Evolutionary conservation across 768 basidiomycete species (phyloP), one percentile per base, ranked within the genome.

Genomic region (Termitomyces sp.): DNA sequence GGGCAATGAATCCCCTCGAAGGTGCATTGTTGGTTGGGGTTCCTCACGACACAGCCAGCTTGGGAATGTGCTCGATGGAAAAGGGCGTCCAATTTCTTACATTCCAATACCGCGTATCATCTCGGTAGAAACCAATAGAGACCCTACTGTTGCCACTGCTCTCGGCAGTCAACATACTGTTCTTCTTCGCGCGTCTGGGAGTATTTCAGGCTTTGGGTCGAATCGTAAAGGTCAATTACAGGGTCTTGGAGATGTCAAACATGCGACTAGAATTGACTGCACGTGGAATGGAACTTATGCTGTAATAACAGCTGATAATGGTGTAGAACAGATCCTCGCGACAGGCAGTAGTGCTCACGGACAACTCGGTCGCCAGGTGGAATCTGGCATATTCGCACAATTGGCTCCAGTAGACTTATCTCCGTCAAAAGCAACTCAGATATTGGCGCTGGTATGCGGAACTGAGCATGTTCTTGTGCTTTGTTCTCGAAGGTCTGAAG

Each of bases 11-110:
- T 56, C 60, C 20, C 46, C 60, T 5, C 52, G 55, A 18, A 69
- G 65, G 51, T 61, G 71, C 46, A 27, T 79, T 13, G 76, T 87
- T 5, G 94, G 94, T 7, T 98, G 95, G 94, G 95, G 94, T 5
- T 75, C 85, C 2, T 80, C 84, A 14, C 76, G 95, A 32, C 92
- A 95, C 64, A 92, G 93, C 4, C 94, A 98, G 66, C 80, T 98
- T 1, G 90, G 89, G 4, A 60, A 68, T 26, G 57, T 69, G 18
- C 37, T 59, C 27, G 59, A 63, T 31, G 42, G 60, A 9, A 56
- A 54, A 32, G 62, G 61, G 31, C 69, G 69, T 31, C 62, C 67
- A 14, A 54, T 67, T 10, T 59, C 71, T 0, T 72, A 74, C 59
- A 58, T 71, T 18, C 55, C 76, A 1, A 57, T 59, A 20, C 77